Evolutionary conservation across 805 yeast species (phyloP), one percentile per base, ranked within the genome.

Genomic region (Debaryomyces prosopidis): DNA sequence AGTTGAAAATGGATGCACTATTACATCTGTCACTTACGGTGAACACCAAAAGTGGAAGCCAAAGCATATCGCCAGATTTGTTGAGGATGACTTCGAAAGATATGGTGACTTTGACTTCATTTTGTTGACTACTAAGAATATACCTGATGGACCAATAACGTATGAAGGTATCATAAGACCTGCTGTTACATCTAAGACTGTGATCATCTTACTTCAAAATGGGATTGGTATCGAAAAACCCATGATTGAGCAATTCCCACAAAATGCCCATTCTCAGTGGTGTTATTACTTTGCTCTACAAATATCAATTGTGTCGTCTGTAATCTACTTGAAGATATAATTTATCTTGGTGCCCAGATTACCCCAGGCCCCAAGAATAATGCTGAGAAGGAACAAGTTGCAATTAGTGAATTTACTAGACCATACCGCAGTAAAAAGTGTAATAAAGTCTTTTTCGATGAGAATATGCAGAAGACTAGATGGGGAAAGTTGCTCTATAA

Each of bases 91-190:
- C 9, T 43, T 23, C 9, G 46, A 42, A 7, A 42, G 44, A 4
- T 46, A 41, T 30, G 68, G 68, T 3, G 56, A 60, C 1, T 71
- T 62, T 48, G 76, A 71, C 46, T 71, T 59, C 46, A 60, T 71
- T 16, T 57, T 71, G 12, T 54, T 71, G n/a, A 57, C 69, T 35
- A 71, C 75, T 15, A 71, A 71, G 47, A 68, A 65, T 51, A 53
- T 65, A 39, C 73, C 66, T 36, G 74, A 63, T 52, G 62, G 72
- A 0, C 50, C 58, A 9, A 54, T 57, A 17, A 65, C 77, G 3
- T 68, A 75, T 52, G 78, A 73, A 50, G 69, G 66, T 10, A 68
- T 76, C 30, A 64, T 77, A 31, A 61, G 52, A 37, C 68, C 68
- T 27, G 77, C 65, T 0, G 62, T 70, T 32, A 47, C 57, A 10